Conservation (phyloP, 148 eudicot genomes). For the Silene uniflora region DNA sequence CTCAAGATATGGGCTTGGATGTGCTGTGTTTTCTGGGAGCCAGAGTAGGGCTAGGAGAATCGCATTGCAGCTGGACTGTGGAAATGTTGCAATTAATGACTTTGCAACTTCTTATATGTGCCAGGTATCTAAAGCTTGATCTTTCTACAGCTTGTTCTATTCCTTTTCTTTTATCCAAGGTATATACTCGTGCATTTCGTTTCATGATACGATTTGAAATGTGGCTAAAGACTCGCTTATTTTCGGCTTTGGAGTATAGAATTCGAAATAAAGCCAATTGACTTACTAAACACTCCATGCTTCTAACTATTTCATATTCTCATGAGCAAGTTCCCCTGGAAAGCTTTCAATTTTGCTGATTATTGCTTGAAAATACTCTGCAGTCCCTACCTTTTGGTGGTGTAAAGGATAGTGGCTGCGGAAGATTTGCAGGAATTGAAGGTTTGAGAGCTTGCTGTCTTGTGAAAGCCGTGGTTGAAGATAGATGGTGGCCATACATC, state of each 20-base stretch:
- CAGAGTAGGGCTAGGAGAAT: constrained; percentile 74
- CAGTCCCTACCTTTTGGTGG: constrained; percentile 99
- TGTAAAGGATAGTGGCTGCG: constrained; percentile 94
- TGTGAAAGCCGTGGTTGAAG: constrained; percentile 88
- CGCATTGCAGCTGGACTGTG: constrained; percentile 81
- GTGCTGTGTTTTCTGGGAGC: constrained; percentile 94
- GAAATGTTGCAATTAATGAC: constrained; percentile 90
- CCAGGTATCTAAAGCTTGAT: constrained; percentile 49
- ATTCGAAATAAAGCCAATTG: neutral
- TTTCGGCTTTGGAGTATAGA: neutral
- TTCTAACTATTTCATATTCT: neutral
- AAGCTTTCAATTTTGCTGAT: constrained; percentile 1
- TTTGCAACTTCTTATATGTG: constrained; percentile 96
- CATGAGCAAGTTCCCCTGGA: neutral
- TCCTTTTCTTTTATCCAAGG: neutral
- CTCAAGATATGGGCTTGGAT: constrained; percentile 95
- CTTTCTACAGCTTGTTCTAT: neutral
- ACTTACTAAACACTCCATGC: neutral
- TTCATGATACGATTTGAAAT: neutral
- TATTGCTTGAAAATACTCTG: constrained; percentile 10
- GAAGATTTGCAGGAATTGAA: constrained; percentile 95
- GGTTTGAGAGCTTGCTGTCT: constrained; percentile 96
- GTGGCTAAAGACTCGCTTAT: neutral
- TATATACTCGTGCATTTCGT: neutral
- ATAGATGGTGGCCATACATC: constrained; percentile 91